Conservation (phyloP, 805 yeast genomes). For the Priceomyces fermenticarens region DNA sequence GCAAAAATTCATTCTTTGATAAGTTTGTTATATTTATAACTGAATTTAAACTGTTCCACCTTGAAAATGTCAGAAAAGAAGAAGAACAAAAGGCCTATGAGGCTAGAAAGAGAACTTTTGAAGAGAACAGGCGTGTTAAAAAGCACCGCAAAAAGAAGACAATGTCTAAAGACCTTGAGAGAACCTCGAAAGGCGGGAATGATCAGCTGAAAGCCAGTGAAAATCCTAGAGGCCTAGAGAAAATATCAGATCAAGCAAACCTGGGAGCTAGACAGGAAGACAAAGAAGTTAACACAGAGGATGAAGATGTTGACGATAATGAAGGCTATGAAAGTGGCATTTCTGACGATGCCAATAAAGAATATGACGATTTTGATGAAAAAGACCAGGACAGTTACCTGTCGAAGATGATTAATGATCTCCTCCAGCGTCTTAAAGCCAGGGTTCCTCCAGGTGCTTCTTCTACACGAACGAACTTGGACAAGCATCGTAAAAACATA, state of each 20-base stretch:
- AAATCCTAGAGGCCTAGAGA: neutral
- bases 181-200: neutral
- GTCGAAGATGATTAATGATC: constrained; percentile 26
- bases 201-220: neutral
- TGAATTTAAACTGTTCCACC: constrained; percentile 77
- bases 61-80: constrained; percentile 76
- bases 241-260: neutral
- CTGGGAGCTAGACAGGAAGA: neutral
- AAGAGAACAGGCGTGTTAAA: constrained; percentile 16
- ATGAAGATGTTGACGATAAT: neutral
- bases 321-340: constrained; percentile 8
- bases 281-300: neutral
- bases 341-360: constrained; percentile 13
- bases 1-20: constrained; percentile 68
- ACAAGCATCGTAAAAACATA: constrained; percentile 33
- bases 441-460: constrained; percentile 18
- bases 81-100: constrained; percentile 61
- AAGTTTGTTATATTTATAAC: constrained; percentile 76
- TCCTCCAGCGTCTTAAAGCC: constrained; percentile 30
- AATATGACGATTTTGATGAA: constrained; percentile 9
- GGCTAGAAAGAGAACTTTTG: constrained; percentile 31
- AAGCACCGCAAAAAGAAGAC: constrained; percentile 3
- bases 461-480: constrained; percentile 18
- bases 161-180: neutral
- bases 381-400: constrained; percentile 6